These are phyloP conservation scores for Podospora appendiculata DNA, from an alignment of 495 filamentous ascomycete genomes.

Conservation along the genomic window DNA sequence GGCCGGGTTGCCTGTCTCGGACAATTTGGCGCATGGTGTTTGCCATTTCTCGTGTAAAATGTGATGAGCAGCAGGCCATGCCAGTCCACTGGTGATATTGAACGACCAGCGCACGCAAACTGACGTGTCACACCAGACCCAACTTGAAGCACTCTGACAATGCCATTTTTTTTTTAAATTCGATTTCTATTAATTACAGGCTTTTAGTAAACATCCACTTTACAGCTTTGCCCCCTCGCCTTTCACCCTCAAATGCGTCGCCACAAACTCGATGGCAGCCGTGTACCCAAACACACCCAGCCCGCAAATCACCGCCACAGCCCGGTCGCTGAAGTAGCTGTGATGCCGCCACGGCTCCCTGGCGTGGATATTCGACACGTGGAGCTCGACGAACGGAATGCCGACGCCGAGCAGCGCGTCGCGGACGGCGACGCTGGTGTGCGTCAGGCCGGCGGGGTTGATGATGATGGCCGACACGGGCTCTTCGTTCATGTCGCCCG, in stretches of 20 bases:
- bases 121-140: too few species aligned
- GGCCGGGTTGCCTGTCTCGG: too few species aligned
- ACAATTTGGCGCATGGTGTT: too few species aligned
- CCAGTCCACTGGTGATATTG: too few species aligned
- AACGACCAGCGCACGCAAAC: too few species aligned
- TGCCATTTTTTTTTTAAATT: too few species aligned
- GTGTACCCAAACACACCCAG: slow-evolving; percentile 62
- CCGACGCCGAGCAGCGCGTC: slow-evolving; percentile 57
- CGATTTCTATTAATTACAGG: too few species aligned
- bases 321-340: slow-evolving; percentile 65
- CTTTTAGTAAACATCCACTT: too few species aligned
- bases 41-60: too few species aligned
- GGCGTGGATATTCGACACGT: slow-evolving; percentile 62
- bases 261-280: slow-evolving; percentile 58
- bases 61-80: too few species aligned
- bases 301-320: slow-evolving; percentile 58
- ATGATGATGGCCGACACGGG: slow-evolving; percentile 55
- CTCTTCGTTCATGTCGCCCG: not conserved
- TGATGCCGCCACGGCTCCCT: slow-evolving; percentile 56
- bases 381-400: slow-evolving; percentile 65
- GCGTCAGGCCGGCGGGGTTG: slow-evolving; percentile 63
- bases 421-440: slow-evolving; percentile 59
- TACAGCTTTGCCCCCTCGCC: slow-evolving; percentile 9
- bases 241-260: slow-evolving; percentile 30
- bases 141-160: too few species aligned